Conservation (phyloP, 2,329 filamentous ascomycete genomes). For the Stachybotrys chartarum region DNA sequence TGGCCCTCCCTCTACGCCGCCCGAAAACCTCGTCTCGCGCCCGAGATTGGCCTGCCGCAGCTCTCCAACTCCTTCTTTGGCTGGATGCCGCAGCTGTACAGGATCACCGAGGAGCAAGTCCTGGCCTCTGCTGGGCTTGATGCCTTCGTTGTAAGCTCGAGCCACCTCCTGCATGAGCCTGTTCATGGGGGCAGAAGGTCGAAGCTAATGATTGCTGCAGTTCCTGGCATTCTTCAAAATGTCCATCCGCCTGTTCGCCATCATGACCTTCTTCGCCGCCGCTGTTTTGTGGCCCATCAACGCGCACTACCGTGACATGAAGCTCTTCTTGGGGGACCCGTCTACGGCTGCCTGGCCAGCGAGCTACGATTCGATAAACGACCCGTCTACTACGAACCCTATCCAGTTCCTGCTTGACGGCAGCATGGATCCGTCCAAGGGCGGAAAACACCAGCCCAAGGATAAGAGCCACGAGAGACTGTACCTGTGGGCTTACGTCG, state of each 20-base stretch:
- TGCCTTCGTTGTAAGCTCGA: slow-evolving; percentile 69
- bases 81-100: slow-evolving; percentile 84
- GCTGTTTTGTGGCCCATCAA: slow-evolving; percentile 83
- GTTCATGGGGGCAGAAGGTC: slow-evolving; percentile 7
- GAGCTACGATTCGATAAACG: slow-evolving; percentile 1
- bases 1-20: slow-evolving; percentile 91
- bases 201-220: slow-evolving; percentile 15
- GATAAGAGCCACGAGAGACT: slow-evolving; percentile 18
- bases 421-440: slow-evolving; percentile 15
- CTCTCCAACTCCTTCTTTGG: slow-evolving; percentile 82
- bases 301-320: slow-evolving; percentile 42
- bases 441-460: slow-evolving; percentile 18
- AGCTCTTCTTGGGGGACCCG: not conserved
- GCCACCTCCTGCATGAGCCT: not conserved
- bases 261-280: slow-evolving; percentile 76
- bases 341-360: not conserved
- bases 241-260: slow-evolving; percentile 73
- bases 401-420: slow-evolving; percentile 7
- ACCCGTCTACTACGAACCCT: slow-evolving; percentile 3
- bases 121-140: slow-evolving; percentile 86
- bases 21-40: slow-evolving; percentile 66
- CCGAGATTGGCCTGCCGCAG: slow-evolving; percentile 57
- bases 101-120: slow-evolving; percentile 81
- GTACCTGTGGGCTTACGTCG: slow-evolving; percentile 86
- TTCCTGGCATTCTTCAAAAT: slow-evolving; percentile 96